Evolutionary conservation across 352 stramenopile species (phyloP), one percentile per base, ranked within the genome.

Genomic region (Pythium aristosporum): DNA sequence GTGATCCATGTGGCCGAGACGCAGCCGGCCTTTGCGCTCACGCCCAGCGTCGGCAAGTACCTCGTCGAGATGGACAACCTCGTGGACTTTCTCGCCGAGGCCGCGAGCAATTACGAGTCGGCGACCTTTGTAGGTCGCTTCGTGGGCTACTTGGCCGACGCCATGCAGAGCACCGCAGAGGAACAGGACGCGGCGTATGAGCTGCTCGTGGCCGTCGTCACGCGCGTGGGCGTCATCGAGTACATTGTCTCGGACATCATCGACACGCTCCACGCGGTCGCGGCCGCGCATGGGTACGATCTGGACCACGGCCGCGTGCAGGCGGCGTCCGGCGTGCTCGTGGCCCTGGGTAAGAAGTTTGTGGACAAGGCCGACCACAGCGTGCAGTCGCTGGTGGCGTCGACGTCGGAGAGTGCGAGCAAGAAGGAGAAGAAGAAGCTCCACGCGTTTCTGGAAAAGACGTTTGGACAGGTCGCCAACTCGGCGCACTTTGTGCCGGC

Each of bases 401-500:
- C 57, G 13, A 42, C 57, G n/a, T 41, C 32, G 5, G 61, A 68
- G 46, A 58, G 20, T n/a, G 54, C 56, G 39, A 62, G 63, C 4
- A 83, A 77, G 30, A 80, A 87, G 46, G 65, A 73, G 39, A 71
- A 76, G 46, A 85, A 88, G 68, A 72, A 73, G 25, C 55, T 89
- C n/a, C 75, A 75, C 60, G 64, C 68, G 57, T 94, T 94, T 59
- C 37, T 94, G 13, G 73, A 75, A 20, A 71, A 74, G 28, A 91
- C 85, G 28, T 92, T 94, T 61, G 68, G 79, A 20, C 80, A 82
- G 41, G 72, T 94, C 9, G 73, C 85, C 5, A 90, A 91, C 63
- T 92, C 85, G 52, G 80, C 85, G 10, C 82, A 91, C 59, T 94
- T 92, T 66, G 61, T 94, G 53, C 81, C 82, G 13, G 82, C 76